phyloP scores from a whole-genome alignment of 768 basidiomycete genomes.

The Neoboletus brunneissimus region DNA sequence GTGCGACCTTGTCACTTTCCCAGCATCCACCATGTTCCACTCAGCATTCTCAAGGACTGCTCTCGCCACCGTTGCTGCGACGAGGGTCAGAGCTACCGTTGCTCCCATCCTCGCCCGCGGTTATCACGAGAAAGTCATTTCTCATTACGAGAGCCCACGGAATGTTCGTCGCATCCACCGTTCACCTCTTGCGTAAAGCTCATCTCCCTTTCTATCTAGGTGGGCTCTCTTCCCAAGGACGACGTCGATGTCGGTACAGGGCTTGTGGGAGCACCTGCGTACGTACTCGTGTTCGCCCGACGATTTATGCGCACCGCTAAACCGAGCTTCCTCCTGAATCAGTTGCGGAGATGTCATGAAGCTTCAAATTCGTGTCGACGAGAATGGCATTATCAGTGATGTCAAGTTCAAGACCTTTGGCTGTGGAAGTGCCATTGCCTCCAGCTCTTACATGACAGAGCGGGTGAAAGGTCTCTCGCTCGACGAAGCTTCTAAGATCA shows the following conservation, averaged over 20 bases:
- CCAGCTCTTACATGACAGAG: slow-evolving; percentile 98
- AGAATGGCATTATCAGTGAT: slow-evolving; percentile 91
- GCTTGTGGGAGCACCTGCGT: slow-evolving; percentile 97
- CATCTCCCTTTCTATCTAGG: slow-evolving; percentile 52
- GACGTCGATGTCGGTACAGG: slow-evolving; percentile 95
- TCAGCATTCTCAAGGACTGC: slow-evolving; percentile 53
- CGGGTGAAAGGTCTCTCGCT: slow-evolving; percentile 92
- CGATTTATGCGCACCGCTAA: slow-evolving; percentile 13
- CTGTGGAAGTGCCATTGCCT: slow-evolving; percentile 97
- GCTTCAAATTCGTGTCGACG: slow-evolving; percentile 96
- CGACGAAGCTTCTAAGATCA: slow-evolving; percentile 93
- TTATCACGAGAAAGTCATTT: slow-evolving; percentile 96
- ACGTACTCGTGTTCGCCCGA: slow-evolving; percentile 35
- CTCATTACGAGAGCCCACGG: slow-evolving; percentile 95
- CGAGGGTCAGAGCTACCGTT: slow-evolving; percentile 38
- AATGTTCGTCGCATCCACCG: slow-evolving; percentile 64
- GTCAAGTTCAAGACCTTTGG: slow-evolving; percentile 99
- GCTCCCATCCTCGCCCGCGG: slow-evolving; percentile 59
- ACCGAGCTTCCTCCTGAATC: slow-evolving; percentile 12
- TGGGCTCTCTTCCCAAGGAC: slow-evolving; percentile 91
- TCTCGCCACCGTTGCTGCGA: slow-evolving; percentile 44
- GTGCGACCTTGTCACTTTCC: slow-evolving; percentile 17
- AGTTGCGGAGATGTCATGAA: slow-evolving; percentile 99
- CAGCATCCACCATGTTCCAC: slow-evolving; percentile 63
- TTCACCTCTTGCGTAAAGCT: slow-evolving; percentile 47